Evolutionary conservation across 2,329 filamentous ascomycete species (phyloP).

Genomic region (Venturia nashicola): DNA sequence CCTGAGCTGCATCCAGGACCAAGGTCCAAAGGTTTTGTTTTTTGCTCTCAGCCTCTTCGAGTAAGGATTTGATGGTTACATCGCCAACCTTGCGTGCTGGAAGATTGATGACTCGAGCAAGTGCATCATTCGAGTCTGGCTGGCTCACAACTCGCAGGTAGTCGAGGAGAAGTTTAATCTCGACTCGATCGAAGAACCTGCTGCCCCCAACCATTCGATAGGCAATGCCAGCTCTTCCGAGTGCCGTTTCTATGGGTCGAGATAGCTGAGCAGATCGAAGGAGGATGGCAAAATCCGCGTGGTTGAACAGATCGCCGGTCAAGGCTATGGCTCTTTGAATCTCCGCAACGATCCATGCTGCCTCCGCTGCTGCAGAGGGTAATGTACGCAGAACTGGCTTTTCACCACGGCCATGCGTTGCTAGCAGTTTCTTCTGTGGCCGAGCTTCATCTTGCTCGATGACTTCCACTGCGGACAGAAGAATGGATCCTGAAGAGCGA

Average conservation of each 20-base stretch:
- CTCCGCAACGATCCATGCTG: slow-evolving; percentile 78
- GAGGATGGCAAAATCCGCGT: slow-evolving; percentile 73
- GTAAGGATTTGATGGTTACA: slow-evolving; percentile 57
- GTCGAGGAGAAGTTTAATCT: slow-evolving; percentile 78
- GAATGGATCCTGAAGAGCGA: slow-evolving; percentile 74
- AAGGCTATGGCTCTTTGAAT: slow-evolving; percentile 58
- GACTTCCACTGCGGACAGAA: slow-evolving; percentile 66
- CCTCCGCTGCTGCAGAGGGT: slow-evolving; percentile 58
- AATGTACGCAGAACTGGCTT: slow-evolving; percentile 70
- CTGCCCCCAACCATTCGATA: slow-evolving; percentile 89
- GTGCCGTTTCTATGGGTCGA: slow-evolving; percentile 68
- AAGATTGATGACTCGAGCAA: slow-evolving; percentile 73
- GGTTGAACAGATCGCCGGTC: slow-evolving; percentile 59
- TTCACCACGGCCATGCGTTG: slow-evolving; percentile 70
- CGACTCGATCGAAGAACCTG: slow-evolving; percentile 82
- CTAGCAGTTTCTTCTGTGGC: slow-evolving; percentile 66
- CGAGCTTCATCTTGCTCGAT: slow-evolving; percentile 81
- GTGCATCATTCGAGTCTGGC: slow-evolving; percentile 74
- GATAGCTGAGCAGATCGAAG: slow-evolving; percentile 77
- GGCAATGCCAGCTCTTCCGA: slow-evolving; percentile 69
- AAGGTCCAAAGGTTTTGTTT: slow-evolving; percentile 64
- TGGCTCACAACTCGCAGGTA: slow-evolving; percentile 80
- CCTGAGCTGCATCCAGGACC: slow-evolving; percentile 47
- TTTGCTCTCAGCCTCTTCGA: slow-evolving; percentile 63
- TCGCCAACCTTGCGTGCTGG: slow-evolving; percentile 75